Conservation (phyloP, 2,329 filamentous ascomycete species). For the Alternaria hordeiaustralica region DNA sequence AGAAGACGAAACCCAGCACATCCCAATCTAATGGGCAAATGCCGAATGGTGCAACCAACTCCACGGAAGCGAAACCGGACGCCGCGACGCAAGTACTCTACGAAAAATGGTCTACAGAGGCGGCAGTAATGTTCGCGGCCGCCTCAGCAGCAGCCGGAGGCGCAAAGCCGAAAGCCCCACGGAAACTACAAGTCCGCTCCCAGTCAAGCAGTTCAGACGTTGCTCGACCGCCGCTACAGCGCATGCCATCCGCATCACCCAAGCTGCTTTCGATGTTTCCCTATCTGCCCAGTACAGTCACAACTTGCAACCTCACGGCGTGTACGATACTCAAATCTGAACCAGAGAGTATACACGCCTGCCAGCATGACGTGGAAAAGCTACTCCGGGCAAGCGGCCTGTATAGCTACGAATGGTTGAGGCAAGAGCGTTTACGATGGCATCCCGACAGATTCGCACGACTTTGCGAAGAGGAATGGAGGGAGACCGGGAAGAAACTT, state of each 20-base stretch:
- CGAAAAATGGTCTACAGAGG: constrained; percentile 39
- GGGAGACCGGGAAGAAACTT: constrained; percentile 39
- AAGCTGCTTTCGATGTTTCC: constrained; percentile 38
- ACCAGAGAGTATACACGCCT: constrained; percentile 35
- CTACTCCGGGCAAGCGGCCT: constrained; percentile 39
- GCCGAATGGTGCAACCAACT: background rate
- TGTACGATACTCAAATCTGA: constrained; percentile 36
- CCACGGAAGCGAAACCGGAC: constrained; percentile 18
- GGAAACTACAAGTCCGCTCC: constrained; percentile 40
- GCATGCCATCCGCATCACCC: constrained; percentile 39
- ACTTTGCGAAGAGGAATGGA: constrained; percentile 40
- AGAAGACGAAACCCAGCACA: constrained; percentile 23
- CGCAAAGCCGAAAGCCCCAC: constrained; percentile 19
- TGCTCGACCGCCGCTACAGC: constrained; percentile 29
- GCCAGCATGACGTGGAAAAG: constrained; percentile 44
- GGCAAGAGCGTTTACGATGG: constrained; percentile 45
- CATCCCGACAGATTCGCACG: constrained; percentile 48
- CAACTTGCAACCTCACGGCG: constrained; percentile 28
- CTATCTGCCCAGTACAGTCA: constrained; percentile 32
- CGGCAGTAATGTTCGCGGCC: constrained; percentile 32
- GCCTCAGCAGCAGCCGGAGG: constrained; percentile 33
- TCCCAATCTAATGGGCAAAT: constrained; percentile 2
- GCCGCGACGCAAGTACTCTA: constrained; percentile 35
- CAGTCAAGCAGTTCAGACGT: constrained; percentile 27
- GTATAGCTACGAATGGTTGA: constrained; percentile 46